Conservation (phyloP, 2,329 filamentous ascomycete genomes). For the Orbilia brochopaga region DNA sequence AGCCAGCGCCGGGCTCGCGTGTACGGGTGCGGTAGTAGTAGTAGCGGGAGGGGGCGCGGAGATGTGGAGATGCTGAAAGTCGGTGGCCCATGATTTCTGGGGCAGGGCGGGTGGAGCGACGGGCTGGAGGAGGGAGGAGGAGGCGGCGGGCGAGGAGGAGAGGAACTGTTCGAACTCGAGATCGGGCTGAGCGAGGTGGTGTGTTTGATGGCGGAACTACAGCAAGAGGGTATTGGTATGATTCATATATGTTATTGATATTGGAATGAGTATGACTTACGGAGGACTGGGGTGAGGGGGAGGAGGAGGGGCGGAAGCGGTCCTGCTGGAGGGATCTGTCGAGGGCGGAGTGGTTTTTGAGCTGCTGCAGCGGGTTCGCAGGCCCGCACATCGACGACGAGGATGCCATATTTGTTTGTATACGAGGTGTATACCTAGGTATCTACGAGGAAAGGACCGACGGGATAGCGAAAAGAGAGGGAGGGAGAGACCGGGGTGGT, state of each 20-base stretch:
- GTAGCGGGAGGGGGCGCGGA: constrained; percentile 50
- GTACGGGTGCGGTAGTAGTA: constrained; percentile 13
- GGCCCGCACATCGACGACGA: constrained; percentile 68
- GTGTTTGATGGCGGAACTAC: constrained; percentile 68
- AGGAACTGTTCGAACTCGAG: constrained; percentile 72
- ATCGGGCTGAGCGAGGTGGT: constrained; percentile 65
- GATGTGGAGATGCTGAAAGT: constrained; percentile 62
- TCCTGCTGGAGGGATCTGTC: constrained; percentile 77
- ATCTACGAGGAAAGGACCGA: neutral
- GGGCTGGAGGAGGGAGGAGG: constrained; percentile 54
- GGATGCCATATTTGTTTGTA: constrained; percentile 44
- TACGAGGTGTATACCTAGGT: neutral
- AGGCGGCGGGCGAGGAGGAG: constrained; percentile 56
- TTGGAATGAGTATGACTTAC: constrained; percentile 58
- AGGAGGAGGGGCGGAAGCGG: constrained; percentile 65
- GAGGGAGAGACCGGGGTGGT: neutral
- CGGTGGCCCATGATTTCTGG: constrained; percentile 58
- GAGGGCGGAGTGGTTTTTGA: constrained; percentile 72
- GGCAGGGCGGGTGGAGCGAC: constrained; percentile 54
- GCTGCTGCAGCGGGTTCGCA: constrained; percentile 75
- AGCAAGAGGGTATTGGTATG: constrained; percentile 56
- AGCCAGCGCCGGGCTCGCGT: neutral
- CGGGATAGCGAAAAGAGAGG: neutral
- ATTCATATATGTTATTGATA: constrained; percentile 50
- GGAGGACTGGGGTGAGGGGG: constrained; percentile 63